Evolutionary conservation across 805 yeast species (phyloP).

Genomic region (Saccharomycopsis fodiens): DNA sequence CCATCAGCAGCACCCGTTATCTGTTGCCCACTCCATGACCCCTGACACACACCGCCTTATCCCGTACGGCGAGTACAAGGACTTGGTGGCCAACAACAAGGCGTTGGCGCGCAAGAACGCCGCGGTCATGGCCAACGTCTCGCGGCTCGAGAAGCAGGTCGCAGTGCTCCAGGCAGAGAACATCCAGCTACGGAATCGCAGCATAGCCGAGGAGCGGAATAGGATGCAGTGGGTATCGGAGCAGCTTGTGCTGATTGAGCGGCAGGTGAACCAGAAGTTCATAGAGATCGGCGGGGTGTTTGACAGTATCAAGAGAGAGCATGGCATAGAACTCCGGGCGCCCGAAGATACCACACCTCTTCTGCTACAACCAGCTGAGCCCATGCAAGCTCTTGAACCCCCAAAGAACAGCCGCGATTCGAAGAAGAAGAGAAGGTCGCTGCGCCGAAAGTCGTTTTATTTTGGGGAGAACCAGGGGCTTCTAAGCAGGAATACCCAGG

Average conservation of each 20-base stretch:
- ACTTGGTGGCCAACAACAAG: slow-evolving; percentile 36
- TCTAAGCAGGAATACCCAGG: too few species aligned
- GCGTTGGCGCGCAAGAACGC: slow-evolving; percentile 56
- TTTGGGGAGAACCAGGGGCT: slow-evolving; percentile 23
- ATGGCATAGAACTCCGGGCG: too few species aligned
- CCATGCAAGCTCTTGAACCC: too few species aligned
- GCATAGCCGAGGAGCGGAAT: slow-evolving; percentile 26
- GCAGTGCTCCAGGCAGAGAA: slow-evolving; percentile 45
- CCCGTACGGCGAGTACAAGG: slow-evolving; percentile 24
- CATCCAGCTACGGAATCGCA: slow-evolving; percentile 33
- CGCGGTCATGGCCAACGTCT: slow-evolving; percentile 40
- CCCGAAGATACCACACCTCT: too few species aligned
- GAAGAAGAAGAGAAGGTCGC: slow-evolving; percentile 7
- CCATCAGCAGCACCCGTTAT: neutral
- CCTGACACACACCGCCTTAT: neutral
- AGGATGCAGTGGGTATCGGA: slow-evolving; percentile 31
- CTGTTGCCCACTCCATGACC: neutral
- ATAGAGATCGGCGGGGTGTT: slow-evolving; percentile 39
- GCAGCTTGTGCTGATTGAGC: slow-evolving; percentile 34
- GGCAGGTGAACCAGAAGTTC: slow-evolving; percentile 33
- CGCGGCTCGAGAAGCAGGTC: slow-evolving; percentile 45
- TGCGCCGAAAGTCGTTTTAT: slow-evolving; percentile 21
- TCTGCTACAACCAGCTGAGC: too few species aligned
- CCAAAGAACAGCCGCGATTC: neutral
- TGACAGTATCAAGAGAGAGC: slow-evolving; percentile 31